Evolutionary conservation across 129 eudicot species (phyloP), one percentile per base, ranked within the genome.

Genomic region (Solidago caesia): DNA sequence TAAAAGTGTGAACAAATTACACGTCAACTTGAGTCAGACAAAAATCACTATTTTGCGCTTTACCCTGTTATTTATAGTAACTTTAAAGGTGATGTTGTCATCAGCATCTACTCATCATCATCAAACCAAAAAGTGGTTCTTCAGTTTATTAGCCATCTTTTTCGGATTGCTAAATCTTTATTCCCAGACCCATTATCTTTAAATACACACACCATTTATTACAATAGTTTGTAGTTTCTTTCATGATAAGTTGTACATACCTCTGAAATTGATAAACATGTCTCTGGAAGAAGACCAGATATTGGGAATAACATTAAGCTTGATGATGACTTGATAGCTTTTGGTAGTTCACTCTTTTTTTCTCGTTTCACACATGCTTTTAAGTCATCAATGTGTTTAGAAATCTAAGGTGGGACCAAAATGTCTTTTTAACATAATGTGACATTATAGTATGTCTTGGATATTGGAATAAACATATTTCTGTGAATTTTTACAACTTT

Each of bases 21-120:
- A 84, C 91, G 77, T 79, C 88, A 87, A 51, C 53, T 56, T 84
- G 91, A 84, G 88, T 79, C 59, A 33, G 91, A 87, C 91, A 87
- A 79, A 21, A 81, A 72, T 44, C 44, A 62, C 75, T 85, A 81
- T 83, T 77, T 68, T 55, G 45, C 26, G 63, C 74, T 55, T 76
- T 73, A n/a, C 68, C 58, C 47, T 52, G 25, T 55, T 55, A 47
- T 75, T 26, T 72, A 42, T 72, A 58, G 46, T 73, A 52, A 60
- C 63, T 71, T 71, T 76, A 76, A 39, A 21, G 77, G 58, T 80
- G 82, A 70, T 81, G 67, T 75, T 80, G 86, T 87, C 91, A 77
- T 81, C 75, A 60, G 77, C 79, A 72, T 72, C 78, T 46, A 79
- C 69, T 79, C 74, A 79, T 79, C 68, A 73, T 72, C 61, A 73